These are phyloP conservation scores for Trichosanthes truncata DNA, from an alignment of 306 rosid genomes.

Conservation along the genomic window DNA sequence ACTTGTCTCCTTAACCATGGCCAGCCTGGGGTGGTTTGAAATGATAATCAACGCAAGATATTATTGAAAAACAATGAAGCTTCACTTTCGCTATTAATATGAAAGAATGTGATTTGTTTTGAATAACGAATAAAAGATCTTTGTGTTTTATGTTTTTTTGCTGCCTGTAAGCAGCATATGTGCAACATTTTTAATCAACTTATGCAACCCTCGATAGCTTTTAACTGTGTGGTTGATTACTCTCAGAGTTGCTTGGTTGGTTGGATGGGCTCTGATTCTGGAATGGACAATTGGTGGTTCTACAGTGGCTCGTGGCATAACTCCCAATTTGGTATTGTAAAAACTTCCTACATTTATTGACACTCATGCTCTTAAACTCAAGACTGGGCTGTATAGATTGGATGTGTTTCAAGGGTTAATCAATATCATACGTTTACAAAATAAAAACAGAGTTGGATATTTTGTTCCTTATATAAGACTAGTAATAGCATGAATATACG, in stretches of 20 bases:
- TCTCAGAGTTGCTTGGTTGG: conserved; percentile 82
- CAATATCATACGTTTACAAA: background rate
- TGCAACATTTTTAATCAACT: background rate
- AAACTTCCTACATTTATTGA: conserved; percentile 6
- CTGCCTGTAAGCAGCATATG: background rate
- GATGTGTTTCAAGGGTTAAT: background rate
- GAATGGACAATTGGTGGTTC: conserved; percentile 86
- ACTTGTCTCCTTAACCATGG: background rate
- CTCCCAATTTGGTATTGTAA: conserved; percentile 74
- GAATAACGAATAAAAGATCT: background rate
- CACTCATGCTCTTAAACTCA: conserved; percentile 3
- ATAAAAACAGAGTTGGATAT: background rate
- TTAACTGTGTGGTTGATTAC: conserved; percentile 6
- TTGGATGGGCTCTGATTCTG: conserved; percentile 83
- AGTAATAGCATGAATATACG: background rate
- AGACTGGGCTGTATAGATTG: background rate
- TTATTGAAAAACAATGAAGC: background rate
- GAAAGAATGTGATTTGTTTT: background rate
- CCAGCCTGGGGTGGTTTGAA: background rate
- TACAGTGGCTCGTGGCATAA: conserved; percentile 89
- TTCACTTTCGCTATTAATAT: background rate
- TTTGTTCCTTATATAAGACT: background rate
- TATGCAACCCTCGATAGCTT: background rate
- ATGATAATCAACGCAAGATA: background rate
- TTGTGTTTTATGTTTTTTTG: background rate